phyloP scores from a whole-genome alignment of 768 basidiomycete genomes.

The Tricholoma sp. region DNA sequence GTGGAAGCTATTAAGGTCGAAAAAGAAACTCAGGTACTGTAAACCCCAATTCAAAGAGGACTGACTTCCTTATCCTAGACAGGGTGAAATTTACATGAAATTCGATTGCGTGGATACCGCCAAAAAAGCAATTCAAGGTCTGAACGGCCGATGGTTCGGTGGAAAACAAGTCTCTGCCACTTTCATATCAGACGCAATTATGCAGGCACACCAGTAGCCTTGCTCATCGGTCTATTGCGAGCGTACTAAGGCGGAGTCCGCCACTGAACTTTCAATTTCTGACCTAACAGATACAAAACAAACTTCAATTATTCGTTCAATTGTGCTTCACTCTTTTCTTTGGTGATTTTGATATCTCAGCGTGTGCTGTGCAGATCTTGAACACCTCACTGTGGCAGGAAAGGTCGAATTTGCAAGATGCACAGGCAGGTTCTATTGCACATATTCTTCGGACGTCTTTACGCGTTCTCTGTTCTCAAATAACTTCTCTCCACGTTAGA shows the following conservation, averaged over 20 bases:
- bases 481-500: constrained; percentile 33
- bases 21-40: constrained; percentile 80
- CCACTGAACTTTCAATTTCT: constrained; percentile 31
- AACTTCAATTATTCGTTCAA: constrained; percentile 27
- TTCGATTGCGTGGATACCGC: constrained; percentile 78
- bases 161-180: constrained; percentile 82
- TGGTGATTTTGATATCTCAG: constrained; percentile 24
- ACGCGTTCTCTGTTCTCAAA: constrained; percentile 24
- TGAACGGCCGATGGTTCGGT: constrained; percentile 97
- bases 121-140: constrained; percentile 78
- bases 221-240: constrained; percentile 11
- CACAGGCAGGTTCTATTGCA: constrained; percentile 38
- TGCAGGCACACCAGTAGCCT: constrained; percentile 80
- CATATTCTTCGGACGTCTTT: constrained; percentile 24
- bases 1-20: constrained; percentile 90
- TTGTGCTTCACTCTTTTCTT: constrained; percentile 26
- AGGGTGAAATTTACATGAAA: constrained; percentile 98
- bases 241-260: constrained; percentile 9
- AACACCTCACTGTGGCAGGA: constrained; percentile 11
- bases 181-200: constrained; percentile 91
- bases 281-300: constrained; percentile 23
- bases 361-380: constrained; percentile 27
- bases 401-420: constrained; percentile 17
- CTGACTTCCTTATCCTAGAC: constrained; percentile 9
- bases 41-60: neutral